Evolutionary conservation across 2,329 filamentous ascomycete genomes (phyloP), one percentile per base, ranked within the genome.

Genomic region (Plectosphaerella sp.): DNA sequence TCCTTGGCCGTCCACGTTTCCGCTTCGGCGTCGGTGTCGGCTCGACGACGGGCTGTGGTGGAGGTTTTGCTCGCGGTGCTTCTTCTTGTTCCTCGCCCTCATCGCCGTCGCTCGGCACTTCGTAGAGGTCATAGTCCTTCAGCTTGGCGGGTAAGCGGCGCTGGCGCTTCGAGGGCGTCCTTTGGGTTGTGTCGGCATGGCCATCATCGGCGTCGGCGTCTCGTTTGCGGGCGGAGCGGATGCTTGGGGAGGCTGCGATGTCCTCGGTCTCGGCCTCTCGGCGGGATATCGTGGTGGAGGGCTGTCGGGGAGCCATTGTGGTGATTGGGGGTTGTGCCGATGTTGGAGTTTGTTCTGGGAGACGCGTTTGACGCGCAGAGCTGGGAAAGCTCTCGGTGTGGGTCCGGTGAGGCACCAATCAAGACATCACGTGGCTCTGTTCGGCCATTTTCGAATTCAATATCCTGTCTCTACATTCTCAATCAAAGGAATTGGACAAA

Each of bases 1-100:
- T 71, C 4, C 67, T 65, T 15, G 62, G 67, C n/a, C 69, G 63
- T 11, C 69, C 69, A 52, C 67, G 61, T 51, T 65, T 66, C 43
- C 63, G 62, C 15, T 58, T 66, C 5, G 67, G 69, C 0, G 71
- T 69, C 10, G 68, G 61, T 43, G 61, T 64, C 43, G 56, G 28
- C 45, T 53, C 47, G 33, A 57, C 22, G 45, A 46, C 8, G 52
- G 14, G n/a, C 56, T 45, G 42, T 45, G 42, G 42, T 22, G n/a
- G n/a, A 4, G 42, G 47, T 3, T 51, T 47, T 16, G 46, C 24
- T n/a, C 49, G 52, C 36, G 54, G 42, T 5, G 8, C 36, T 12
- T 51, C 45, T 3, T 48, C 45, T 22, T 48, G 45, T 5, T 46
- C 46, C 12, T 25, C 36, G 16, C 55, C 41, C 4, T 46, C 46